phyloP scores from a whole-genome alignment of 371 early-diverging fungal species.

The Circinella umbellata region DNA sequence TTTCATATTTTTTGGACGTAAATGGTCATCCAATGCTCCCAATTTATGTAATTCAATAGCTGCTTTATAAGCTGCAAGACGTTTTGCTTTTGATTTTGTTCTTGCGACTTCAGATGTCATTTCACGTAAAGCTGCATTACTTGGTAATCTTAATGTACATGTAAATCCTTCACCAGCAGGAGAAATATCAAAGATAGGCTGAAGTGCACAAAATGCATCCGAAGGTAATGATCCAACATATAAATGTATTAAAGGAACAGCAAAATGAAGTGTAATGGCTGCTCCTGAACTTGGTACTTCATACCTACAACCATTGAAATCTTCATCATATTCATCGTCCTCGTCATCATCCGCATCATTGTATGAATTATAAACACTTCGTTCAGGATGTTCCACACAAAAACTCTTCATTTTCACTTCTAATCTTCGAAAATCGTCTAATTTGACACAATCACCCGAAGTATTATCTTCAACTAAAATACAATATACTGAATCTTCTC shows the following conservation, averaged over 20 bases:
- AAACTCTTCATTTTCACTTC: conserved; percentile 64
- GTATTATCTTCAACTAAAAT: conserved; percentile 64
- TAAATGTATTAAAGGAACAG: conserved; percentile 62
- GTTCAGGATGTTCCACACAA: conserved; percentile 49
- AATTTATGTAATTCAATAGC: conserved; percentile 66
- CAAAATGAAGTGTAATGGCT: conserved; percentile 62
- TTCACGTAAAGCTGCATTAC: conserved; percentile 65
- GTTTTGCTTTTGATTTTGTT: conserved; percentile 72
- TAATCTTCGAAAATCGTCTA: conserved; percentile 42
- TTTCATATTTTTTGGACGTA: conserved; percentile 58
- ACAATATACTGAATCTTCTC: conserved; percentile 73
- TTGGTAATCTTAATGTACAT: conserved; percentile 65
- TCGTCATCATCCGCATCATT: conserved; percentile 22
- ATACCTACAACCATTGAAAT: conserved; percentile 40
- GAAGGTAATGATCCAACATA: conserved; percentile 69
- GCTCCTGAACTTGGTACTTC: conserved; percentile 67
- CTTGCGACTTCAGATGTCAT: conserved; percentile 60
- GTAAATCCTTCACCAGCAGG: conserved; percentile 34
- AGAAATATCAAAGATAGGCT: conserved; percentile 54
- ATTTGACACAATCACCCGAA: conserved; percentile 33
- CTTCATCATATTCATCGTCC: conserved; percentile 30
- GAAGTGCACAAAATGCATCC: conserved; percentile 56
- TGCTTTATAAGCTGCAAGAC: conserved; percentile 73
- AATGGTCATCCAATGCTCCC: conserved; percentile 76
- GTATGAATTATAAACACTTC: conserved; percentile 39